Base-by-base conservation (phyloP, 2,329 filamentous ascomycete genomes). In the Fusarium sp. region DNA sequence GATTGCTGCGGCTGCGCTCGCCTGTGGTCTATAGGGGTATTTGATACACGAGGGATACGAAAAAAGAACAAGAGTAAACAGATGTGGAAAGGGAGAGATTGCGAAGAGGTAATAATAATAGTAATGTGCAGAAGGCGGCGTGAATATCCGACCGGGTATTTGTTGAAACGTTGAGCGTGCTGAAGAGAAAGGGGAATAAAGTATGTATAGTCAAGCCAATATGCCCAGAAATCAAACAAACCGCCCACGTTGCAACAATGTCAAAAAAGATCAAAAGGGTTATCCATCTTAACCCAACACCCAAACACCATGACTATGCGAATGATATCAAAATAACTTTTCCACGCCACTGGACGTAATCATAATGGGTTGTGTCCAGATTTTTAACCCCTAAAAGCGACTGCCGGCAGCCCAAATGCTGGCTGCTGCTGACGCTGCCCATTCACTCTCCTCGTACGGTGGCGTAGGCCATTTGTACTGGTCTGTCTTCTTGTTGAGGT, bases 391-490 rank as follows among this genome's bases (percentile, higher is more conserved):
- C 80, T 81, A 90, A 74, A 90, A 87, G 72, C 87, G 85, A 78
- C 86, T 90, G 69, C 91, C 88, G 32, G 90, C 89, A 55, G 91
- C 90, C 84, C 92, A 92, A 72, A 94, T 94, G 80, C 92, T 94
- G 8, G 93, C 92, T 13, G 93, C 89, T 30, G 93, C 92, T 43
- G 92, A 91, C 11, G 92, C 89, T 20, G 92, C 93, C 95, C 94
- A 98, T 78, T 97, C 94, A 68, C 90, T 90, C 74, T 97, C 94
- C 76, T 97, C 94, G 73, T 98, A 97, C 5, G 96, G 95, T 23
- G 96, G 96, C 18, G 96, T 98, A 5, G 94, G 95, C 92, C 94
- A 98, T 81, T 97, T 96, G 75, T 87, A 84, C 67, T 87, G 82
- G 21, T 80, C 78, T 2, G 82, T 75, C 83, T 87, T 86, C 77